These are phyloP conservation scores for Margaritispora aquatica DNA, from an alignment of 495 filamentous ascomycete genomes.

Conservation along the genomic window DNA sequence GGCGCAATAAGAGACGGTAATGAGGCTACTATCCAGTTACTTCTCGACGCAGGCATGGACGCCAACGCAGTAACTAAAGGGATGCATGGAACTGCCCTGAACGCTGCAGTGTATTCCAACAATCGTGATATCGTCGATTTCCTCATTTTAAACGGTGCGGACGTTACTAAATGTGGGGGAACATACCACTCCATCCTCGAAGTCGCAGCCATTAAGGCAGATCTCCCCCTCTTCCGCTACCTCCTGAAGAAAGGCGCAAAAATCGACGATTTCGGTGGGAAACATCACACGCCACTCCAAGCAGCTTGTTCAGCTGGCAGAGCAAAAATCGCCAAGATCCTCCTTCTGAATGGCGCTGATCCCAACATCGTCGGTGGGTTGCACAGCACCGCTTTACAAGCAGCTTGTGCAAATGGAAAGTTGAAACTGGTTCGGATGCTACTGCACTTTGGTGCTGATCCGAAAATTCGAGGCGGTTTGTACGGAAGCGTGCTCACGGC, in stretches of 20 bases:
- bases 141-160: slow-evolving; percentile 16
- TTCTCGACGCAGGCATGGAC: slow-evolving; percentile 27
- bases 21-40: slow-evolving; percentile 13
- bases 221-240: slow-evolving; percentile 13
- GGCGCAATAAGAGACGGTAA: slow-evolving; percentile 10
- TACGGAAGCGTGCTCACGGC: slow-evolving; percentile 25
- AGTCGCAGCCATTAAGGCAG: slow-evolving; percentile 16
- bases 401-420: slow-evolving; percentile 1
- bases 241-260: slow-evolving; percentile 23
- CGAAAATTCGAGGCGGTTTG: slow-evolving; percentile 23
- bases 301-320: not conserved
- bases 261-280: slow-evolving; percentile 18
- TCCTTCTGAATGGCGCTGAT: slow-evolving; percentile 24
- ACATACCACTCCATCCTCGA: slow-evolving; percentile 23
- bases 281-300: slow-evolving; percentile 2
- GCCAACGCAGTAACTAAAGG: slow-evolving; percentile 15
- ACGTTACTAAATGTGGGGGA: slow-evolving; percentile 25
- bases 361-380: slow-evolving; percentile 15
- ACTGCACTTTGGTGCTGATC: slow-evolving; percentile 12
- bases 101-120: not conserved
- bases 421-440: slow-evolving; percentile 12
- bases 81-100: slow-evolving; percentile 17
- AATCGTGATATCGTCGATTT: not conserved
- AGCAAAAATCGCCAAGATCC: slow-evolving; percentile 5
- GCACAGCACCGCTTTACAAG: slow-evolving; percentile 3